These are phyloP conservation scores for Conticribra weissflogii DNA, from an alignment of 108 stramenopile species.

Conservation along the genomic window DNA sequence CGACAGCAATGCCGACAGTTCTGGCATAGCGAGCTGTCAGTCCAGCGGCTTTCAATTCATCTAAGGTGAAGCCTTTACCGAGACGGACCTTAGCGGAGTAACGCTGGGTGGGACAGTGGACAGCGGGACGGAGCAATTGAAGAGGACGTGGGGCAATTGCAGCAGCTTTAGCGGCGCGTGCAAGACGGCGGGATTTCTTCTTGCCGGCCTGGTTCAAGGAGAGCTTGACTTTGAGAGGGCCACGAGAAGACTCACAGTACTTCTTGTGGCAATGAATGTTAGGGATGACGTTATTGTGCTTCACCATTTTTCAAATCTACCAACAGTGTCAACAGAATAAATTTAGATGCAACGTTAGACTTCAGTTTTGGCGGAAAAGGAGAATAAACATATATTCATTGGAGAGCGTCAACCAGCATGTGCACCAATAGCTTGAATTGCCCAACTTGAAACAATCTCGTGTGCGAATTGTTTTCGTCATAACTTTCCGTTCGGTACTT, in stretches of 20 bases:
- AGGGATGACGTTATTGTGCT: slow-evolving; percentile 99
- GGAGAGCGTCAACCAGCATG: no score
- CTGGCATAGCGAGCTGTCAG: slow-evolving; percentile 84
- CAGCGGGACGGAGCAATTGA: slow-evolving; percentile 91
- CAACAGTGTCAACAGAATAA: no score
- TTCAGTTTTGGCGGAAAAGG: no score
- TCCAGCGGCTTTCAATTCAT: slow-evolving; percentile 96
- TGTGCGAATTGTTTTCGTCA: no score
- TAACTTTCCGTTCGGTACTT: no score
- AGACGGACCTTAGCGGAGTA: slow-evolving; percentile 95
- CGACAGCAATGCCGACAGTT: slow-evolving; percentile 97
- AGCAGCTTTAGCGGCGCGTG: slow-evolving; percentile 95
- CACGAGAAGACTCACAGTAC: slow-evolving; percentile 83
- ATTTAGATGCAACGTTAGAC: no score
- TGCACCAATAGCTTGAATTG: no score
- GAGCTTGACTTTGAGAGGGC: slow-evolving; percentile 92
- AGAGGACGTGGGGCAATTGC: slow-evolving; percentile 95
- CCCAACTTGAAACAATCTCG: no score
- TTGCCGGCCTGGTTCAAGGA: slow-evolving; percentile 95
- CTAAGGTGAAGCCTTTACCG: slow-evolving; percentile 96
- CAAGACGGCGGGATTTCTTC: slow-evolving; percentile 95
- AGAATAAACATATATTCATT: no score
- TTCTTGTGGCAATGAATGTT: slow-evolving; percentile 99
- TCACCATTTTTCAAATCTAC: slow-evolving; percentile 93
- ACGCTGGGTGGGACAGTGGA: slow-evolving; percentile 95